Conservation (phyloP, 2,329 filamentous ascomycete genomes). For the Colletotrichum lini region DNA sequence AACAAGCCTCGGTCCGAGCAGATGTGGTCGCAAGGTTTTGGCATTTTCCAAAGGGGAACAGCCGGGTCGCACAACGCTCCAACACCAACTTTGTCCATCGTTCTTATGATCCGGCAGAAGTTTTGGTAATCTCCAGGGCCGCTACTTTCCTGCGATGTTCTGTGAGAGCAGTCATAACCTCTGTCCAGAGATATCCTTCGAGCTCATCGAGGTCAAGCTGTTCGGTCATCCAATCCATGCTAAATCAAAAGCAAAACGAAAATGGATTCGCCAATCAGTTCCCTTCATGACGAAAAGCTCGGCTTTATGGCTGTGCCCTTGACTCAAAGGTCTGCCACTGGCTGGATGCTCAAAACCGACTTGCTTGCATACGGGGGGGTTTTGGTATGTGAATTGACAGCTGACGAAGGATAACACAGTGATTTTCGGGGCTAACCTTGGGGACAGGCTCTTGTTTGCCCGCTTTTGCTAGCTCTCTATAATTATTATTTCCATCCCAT, state of each 20-base stretch:
- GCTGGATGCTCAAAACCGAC: background rate
- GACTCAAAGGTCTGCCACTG: background rate
- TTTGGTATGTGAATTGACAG: background rate
- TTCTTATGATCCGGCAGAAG: too few relatives aligned
- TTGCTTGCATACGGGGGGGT: background rate
- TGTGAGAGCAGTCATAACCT: too few relatives aligned
- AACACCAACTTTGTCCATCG: too few relatives aligned
- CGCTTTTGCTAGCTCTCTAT: constrained; percentile 5
- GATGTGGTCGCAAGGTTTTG: constrained; percentile 7
- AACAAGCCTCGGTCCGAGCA: background rate
- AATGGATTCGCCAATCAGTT: too few relatives aligned
- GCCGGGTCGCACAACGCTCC: too few relatives aligned
- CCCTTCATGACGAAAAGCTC: background rate
- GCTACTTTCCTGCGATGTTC: too few relatives aligned
- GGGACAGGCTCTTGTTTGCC: background rate
- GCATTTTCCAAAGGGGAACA: background rate
- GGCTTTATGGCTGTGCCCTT: background rate
- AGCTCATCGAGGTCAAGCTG: too few relatives aligned
- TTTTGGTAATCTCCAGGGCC: too few relatives aligned
- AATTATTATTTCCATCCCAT: constrained; percentile 25
- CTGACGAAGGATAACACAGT: background rate
- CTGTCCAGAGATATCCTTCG: too few relatives aligned
- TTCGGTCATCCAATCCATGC: too few relatives aligned
- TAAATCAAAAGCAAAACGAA: too few relatives aligned
- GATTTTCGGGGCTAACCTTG: background rate